A percentile compares a stretch with the other conserved stretches of the same genome.
Conservation (phyloP, 2,329 filamentous ascomycete genomes). For the Penicillium griseofulvum region DNA sequence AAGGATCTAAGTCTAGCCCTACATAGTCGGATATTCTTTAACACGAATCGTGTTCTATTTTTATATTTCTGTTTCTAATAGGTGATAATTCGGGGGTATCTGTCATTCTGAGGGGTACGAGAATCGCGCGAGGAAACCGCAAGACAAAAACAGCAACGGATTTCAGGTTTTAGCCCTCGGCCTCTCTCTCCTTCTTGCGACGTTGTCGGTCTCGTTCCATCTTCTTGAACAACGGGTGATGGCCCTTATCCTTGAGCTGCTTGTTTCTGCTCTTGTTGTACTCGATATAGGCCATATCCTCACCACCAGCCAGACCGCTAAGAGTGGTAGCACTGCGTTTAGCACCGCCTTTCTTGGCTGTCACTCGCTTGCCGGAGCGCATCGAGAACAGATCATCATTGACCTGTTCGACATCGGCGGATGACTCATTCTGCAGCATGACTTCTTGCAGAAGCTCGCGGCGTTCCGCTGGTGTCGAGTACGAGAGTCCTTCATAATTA, state of each 20-base stretch:
- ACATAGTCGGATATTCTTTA: too few relatives aligned
- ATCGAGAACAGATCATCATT: constrained; percentile 65
- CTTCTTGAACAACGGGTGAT: constrained; percentile 65
- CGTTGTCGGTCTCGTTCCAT: constrained; percentile 61
- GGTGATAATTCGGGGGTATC: not conserved
- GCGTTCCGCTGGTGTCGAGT: constrained; percentile 73
- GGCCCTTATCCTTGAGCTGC: constrained; percentile 61
- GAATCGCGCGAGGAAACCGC: not conserved
- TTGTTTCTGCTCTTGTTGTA: constrained; percentile 73
- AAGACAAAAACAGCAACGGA: not conserved
- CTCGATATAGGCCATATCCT: constrained; percentile 96
- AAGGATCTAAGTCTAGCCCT: not conserved
- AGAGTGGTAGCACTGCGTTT: constrained; percentile 81
- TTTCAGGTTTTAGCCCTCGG: constrained; percentile 9
- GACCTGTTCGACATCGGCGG: constrained; percentile 67
- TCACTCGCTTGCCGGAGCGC: constrained; percentile 45
- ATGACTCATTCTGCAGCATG: constrained; percentile 79
- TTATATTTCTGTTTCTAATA: not conserved
- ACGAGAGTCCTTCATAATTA: constrained; percentile 74
- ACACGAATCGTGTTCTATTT: not conserved
- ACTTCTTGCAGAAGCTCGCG: constrained; percentile 86
- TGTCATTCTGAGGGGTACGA: constrained; percentile 9
- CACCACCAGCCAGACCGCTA: constrained; percentile 81
- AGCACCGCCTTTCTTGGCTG: constrained; percentile 56
- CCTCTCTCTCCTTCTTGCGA: constrained; percentile 48